These are phyloP conservation scores for Ambrosia artemisiifolia DNA, from an alignment of 129 eudicot genomes.

Conservation along the genomic window DNA sequence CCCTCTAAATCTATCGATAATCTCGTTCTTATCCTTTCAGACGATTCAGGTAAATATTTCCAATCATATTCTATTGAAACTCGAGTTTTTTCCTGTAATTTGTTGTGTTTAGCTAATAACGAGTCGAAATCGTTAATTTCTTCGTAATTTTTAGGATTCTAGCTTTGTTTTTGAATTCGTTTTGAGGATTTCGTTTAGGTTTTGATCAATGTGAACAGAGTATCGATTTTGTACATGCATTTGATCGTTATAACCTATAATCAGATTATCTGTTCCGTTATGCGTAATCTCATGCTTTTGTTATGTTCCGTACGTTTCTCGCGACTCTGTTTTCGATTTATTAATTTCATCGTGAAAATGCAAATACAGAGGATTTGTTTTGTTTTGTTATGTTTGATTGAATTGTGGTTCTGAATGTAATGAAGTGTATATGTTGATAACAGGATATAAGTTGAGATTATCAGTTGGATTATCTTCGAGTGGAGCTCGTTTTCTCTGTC, in stretches of 20 bases:
- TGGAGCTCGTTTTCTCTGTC: conserved; percentile 2
- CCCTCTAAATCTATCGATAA: conserved; percentile 21
- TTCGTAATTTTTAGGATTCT: neutral
- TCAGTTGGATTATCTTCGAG: neutral
- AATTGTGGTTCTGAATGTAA: conserved; percentile 6
- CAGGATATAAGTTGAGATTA: neutral
- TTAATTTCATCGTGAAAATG: neutral
- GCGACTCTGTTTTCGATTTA: no score
- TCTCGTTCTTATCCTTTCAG: conserved; percentile 26
- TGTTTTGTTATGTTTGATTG: neutral
- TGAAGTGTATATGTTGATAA: neutral
- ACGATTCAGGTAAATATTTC: conserved; percentile 23
- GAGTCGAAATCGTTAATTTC: neutral
- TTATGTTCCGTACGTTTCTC: neutral
- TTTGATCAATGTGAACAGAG: neutral
- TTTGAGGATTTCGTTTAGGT: neutral
- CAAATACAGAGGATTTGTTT: neutral
- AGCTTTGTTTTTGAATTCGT: neutral
- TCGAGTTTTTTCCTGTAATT: neutral
- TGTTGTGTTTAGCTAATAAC: neutral
- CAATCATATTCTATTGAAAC: conserved; percentile 13
- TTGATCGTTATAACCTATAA: neutral
- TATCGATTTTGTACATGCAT: neutral
- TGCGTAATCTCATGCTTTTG: neutral
- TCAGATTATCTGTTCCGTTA: neutral